Evolutionary conservation across 805 yeast species (phyloP), one percentile per base, ranked within the genome.

Genomic region (Schizosaccharomyces octosporus): DNA sequence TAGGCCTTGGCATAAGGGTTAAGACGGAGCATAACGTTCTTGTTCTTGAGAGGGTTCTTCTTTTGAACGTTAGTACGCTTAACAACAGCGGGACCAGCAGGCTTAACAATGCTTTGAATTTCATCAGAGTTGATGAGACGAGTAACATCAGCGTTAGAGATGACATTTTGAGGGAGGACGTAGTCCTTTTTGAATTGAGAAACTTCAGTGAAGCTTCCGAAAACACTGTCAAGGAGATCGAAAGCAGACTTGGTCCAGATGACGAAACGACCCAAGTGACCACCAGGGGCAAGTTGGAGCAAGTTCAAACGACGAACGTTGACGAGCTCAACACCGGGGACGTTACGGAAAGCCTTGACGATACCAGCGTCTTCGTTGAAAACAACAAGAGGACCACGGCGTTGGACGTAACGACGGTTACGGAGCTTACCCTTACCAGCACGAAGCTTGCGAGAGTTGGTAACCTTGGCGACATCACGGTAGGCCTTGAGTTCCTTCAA

Each of bases 371-470:
- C 97, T 79, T 89, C 81, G 48, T 64, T 64, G 87, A 89, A 93
- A 78, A 93, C 95, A 70, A 93, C 95, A 75, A 93, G 85, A 75
- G 98, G 98, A 78, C 98, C 98, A 78, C 93, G 87, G 84, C 97
- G 89, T 81, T 93, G 98, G 73, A 95, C 87, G 85, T 81, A 85
- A 82, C 98, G 89, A 82, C 98, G 88, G 81, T 94, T 94, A 84
- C 98, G 88, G 81, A 87, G 80, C 82, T 93, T 93, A 85, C 98
- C 98, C 84, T 90, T 87, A 83, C 98, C 98, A 72, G 98, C 97
- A 81, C 98, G 88, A 79, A 89, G 76, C 80, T 88, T 93, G 88
- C 87, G 89, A 78, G 97, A 90, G 79, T 87, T 88, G 82, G 93
- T 81, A 74, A 90, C 98, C 85, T 88, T 88, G 81, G 86, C 82